Base-by-base conservation (phyloP, 1,284 basidiomycete species). In the Ustilago cynodontis region DNA sequence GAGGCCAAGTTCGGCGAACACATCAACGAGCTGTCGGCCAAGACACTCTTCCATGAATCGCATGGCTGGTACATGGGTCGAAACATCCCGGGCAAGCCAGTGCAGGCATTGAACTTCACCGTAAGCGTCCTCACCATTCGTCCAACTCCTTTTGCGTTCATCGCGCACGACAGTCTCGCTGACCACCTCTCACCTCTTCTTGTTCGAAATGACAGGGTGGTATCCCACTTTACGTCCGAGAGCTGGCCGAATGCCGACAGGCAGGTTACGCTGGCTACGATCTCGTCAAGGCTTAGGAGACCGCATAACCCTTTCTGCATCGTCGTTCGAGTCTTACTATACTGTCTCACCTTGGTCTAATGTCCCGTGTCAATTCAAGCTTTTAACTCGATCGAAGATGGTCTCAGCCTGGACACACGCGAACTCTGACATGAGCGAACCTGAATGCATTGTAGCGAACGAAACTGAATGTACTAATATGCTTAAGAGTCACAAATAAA, bases 1-100 rank as follows among this genome's bases (percentile, higher is more conserved):
- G 77, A 79, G 58, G 67, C 66, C n/a, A 65, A 66, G 26, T 79
- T 79, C 33, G 63, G 65, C 22, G 63, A 79, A 14, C 73, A 77
- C 56, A 71, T 76, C 57, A 72, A 79, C 67, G 77, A 79, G 49
- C 66, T 79, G 2, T 73, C 70, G 10, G 70, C 73, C 41, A 72
- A 65, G 35, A 79, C 74, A 20, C 74, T 79, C 37, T 79, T 79
- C 64, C 77, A 79, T 51, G 68, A 72, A 47, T 65, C 60, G 10
- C 77, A 79, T 26, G 74, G 77, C n/a, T 79, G 77, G 77, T 77
- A 79, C 52, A 77, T 77, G 77, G 74, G 74, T 6, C 39, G 77
- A 7, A 79, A 79, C 52, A 70, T 79, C 43, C 63, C 65, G 1
- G 77, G 77, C 11, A 79, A 79, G 59, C 62, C 63, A 1, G 73